Base-by-base conservation (phyloP, 805 yeast species). In the Scheffersomyces ergatensis region DNA sequence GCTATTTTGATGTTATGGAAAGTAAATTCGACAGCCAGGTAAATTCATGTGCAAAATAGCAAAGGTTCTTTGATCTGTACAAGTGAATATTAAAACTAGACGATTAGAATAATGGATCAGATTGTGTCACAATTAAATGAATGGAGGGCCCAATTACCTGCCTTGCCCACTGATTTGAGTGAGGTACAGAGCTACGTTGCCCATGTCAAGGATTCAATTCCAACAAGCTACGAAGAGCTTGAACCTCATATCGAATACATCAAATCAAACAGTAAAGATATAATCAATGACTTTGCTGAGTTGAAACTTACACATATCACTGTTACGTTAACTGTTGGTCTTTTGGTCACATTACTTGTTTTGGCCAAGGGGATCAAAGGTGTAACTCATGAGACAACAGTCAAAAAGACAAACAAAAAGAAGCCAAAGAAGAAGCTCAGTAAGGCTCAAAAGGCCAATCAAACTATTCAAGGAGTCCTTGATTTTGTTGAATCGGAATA, bases 371-470 rank as follows among this genome's bases (percentile, higher is more conserved):
- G 58, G 15, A 38, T 58, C 2, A 40, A 57, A 17, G 36, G 43
- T 13, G 12, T 45, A 5, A n/a, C 42, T n/a, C 12, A 44, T 13
- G 2, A 16, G 7, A 16, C 15, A 14, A 13, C 29, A 13, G 21
- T 24, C 3, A 16, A 39, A 24, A 46, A 43, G 23, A 31, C 35
- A 6, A 34, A 43, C 7, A 49, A 49, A 38, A 47, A 41, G 42
- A 49, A 53, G 43, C 54, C 55, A 44, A 66, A 63, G 56, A 67
- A 65, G 62, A 67, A 59, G 52, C 49, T 57, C 20, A 50, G 65
- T 26, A 65, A 61, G 50, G 72, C 73, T 12, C 72, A 65, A 48
- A 61, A 53, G 53, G 64, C 71, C 36, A 70, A 70, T 48, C 52
- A 51, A 41, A 60, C 63, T 32, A 69, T 70, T 42, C 72, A 67